Percentiles rank a stretch among this genome's conserved stretches.
phyloP scores from a whole-genome alignment of 441 rosid species.

The Aquilaria agallochum region DNA sequence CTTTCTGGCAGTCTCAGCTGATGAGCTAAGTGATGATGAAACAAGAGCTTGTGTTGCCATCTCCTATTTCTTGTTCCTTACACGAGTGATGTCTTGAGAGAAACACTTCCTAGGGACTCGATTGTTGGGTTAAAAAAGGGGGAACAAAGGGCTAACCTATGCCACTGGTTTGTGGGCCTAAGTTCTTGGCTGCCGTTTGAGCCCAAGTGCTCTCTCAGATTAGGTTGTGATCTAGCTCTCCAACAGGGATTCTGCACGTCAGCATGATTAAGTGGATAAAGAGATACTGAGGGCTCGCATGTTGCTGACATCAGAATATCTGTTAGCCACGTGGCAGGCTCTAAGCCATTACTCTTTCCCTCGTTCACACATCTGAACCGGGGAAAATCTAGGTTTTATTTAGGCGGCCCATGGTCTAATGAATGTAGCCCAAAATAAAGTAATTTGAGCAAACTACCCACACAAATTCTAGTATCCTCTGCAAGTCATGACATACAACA shows the following conservation, averaged over 20 bases:
- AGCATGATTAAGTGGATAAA: conserved; percentile 37
- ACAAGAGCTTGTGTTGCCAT: conserved; percentile 92
- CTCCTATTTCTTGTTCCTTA: neutral
- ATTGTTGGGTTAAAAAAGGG: neutral
- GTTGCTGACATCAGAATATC: neutral
- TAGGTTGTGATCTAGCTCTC: conserved; percentile 56
- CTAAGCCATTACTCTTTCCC: conserved; percentile 14
- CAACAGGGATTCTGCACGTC: conserved; percentile 61
- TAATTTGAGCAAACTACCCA: too few relatives aligned
- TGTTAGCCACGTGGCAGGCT: conserved; percentile 32
- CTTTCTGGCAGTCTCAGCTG: conserved; percentile 74
- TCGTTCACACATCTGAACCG: neutral
- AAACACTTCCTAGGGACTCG: neutral
- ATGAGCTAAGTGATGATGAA: conserved; percentile 75
- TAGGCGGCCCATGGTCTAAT: too few relatives aligned
- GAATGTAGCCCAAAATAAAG: too few relatives aligned
- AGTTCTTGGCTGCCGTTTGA: conserved; percentile 20
- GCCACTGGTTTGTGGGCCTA: conserved; percentile 31
- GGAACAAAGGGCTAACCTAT: conserved; percentile 14
- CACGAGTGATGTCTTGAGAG: neutral
- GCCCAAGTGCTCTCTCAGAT: conserved; percentile 31
- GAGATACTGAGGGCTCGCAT: conserved; percentile 28
- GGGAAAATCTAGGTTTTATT: conserved; percentile 4
- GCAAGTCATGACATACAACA: too few relatives aligned
- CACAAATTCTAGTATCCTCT: too few relatives aligned